phyloP scores from a whole-genome alignment of 371 early-diverging fungal genomes.

The Apophysomyces trapeziformis region DNA sequence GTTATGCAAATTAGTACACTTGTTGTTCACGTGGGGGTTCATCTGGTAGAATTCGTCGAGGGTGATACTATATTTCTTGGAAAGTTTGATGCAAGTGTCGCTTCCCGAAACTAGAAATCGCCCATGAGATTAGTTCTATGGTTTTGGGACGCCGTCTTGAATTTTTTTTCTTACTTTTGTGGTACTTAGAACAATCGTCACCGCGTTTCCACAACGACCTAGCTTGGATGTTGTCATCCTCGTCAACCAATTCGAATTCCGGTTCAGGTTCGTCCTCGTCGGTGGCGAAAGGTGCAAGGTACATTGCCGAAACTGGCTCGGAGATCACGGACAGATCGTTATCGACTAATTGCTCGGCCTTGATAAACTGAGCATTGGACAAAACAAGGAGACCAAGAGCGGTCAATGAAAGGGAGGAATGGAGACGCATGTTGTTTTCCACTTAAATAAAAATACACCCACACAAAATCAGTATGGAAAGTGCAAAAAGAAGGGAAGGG shows the following conservation, averaged over 20 bases:
- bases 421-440: constrained; percentile 13
- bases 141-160: constrained; percentile 7
- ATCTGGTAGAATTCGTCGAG: constrained; percentile 26
- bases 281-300: constrained; percentile 23
- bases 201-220: constrained; percentile 31
- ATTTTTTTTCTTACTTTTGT: constrained; percentile 26
- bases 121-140: constrained; percentile 1
- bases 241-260: constrained; percentile 32
- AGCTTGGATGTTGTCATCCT: constrained; percentile 2
- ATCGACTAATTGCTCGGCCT: constrained; percentile 16
- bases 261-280: constrained; percentile 24
- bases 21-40: constrained; percentile 42
- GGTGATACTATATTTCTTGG: constrained; percentile 34
- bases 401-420: constrained; percentile 24
- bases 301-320: constrained; percentile 23
- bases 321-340: constrained; percentile 7
- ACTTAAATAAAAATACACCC: constrained; percentile 13
- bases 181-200: constrained; percentile 25
- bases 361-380: constrained; percentile 18
- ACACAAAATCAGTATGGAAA: constrained; percentile 15
- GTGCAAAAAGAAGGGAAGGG: constrained; percentile 20
- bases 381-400: constrained; percentile 29
- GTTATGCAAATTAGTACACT: constrained; percentile 44
- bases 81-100: constrained; percentile 39
- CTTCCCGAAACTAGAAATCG: constrained; percentile 28